A percentile compares a stretch with the other conserved stretches of the same genome.
Conservation (phyloP, 2,329 filamentous ascomycete genomes). For the Hypoxylon sp. region DNA sequence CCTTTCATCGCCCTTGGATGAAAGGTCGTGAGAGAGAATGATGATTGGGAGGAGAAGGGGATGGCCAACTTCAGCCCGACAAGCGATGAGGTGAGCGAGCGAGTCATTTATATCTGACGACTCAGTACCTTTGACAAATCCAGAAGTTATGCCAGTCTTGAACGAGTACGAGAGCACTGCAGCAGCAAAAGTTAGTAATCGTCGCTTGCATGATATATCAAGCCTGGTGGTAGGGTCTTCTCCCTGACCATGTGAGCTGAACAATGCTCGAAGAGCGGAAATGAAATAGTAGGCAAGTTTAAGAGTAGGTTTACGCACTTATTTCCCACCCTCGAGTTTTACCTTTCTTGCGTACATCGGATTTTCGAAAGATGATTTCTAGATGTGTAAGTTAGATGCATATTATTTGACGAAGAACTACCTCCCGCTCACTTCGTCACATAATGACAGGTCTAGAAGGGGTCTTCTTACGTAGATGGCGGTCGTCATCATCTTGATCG, state of each 20-base stretch:
- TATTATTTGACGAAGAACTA: neutral
- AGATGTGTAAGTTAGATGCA: conserved; percentile 32
- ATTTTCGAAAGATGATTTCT: conserved; percentile 74
- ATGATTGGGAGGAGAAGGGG: conserved; percentile 70
- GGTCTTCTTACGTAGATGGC: conserved; percentile 64
- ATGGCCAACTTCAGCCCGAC: conserved; percentile 64
- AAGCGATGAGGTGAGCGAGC: conserved; percentile 64
- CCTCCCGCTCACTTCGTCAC: neutral
- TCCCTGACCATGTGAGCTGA: neutral
- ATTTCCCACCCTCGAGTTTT: conserved; percentile 74
- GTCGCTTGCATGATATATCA: neutral
- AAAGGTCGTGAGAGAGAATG: conserved; percentile 69
- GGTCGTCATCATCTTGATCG: conserved; percentile 68
- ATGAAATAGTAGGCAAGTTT: neutral
- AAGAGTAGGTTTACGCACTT: conserved; percentile 47
- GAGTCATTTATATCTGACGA: conserved; percentile 65
- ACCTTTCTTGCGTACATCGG: conserved; percentile 74
- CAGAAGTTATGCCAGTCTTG: conserved; percentile 66
- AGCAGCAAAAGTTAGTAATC: conserved; percentile 18
- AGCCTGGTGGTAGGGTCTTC: neutral
- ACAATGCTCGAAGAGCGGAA: neutral
- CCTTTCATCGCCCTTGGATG: conserved; percentile 67
- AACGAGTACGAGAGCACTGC: conserved; percentile 68
- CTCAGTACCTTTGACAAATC: conserved; percentile 71
- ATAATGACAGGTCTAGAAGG: neutral